These are phyloP conservation scores for Coemansia reversa DNA, from an alignment of 192 early-diverging fungal genomes.

Conservation along the genomic window DNA sequence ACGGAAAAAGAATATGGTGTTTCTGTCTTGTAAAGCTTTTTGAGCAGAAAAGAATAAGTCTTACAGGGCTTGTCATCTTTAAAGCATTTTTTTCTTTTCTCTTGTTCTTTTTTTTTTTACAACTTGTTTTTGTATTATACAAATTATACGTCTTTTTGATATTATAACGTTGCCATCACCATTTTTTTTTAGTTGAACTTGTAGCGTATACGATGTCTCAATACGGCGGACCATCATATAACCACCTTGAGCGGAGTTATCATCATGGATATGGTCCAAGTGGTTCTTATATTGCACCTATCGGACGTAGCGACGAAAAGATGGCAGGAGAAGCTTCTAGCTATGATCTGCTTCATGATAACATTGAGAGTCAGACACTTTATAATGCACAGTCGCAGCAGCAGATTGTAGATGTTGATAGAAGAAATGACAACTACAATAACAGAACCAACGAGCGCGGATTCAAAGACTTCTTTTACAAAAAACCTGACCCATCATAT, in stretches of 20 bases:
- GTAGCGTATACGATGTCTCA: constrained; percentile 8
- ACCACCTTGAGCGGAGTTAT: background rate
- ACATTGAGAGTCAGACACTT: constrained; percentile 13
- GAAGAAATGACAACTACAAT: background rate
- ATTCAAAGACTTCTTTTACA: constrained; percentile 42
- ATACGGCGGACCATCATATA: constrained; percentile 1
- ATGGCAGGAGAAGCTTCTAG: constrained; percentile 24
- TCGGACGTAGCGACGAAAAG: constrained; percentile 13
- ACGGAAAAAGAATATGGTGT: too few relatives aligned
- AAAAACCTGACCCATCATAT: constrained; percentile 35
- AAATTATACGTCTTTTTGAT: background rate
- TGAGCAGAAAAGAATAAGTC: background rate
- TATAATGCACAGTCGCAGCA: background rate
- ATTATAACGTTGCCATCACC: too few relatives aligned
- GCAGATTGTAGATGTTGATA: background rate
- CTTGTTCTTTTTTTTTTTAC: constrained; percentile 5
- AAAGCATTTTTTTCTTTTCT: constrained; percentile 2
- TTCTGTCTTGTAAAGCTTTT: too few relatives aligned
- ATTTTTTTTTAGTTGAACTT: too few relatives aligned
- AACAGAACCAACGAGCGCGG: constrained; percentile 10
- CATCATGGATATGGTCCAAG: constrained; percentile 6
- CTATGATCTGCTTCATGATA: constrained; percentile 14
- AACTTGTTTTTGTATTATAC: constrained; percentile 8
- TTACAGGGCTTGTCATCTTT: background rate
- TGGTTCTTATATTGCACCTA: background rate